phyloP scores from a whole-genome alignment of 2,329 filamentous ascomycete genomes.

The Trichoderma hamatum region DNA sequence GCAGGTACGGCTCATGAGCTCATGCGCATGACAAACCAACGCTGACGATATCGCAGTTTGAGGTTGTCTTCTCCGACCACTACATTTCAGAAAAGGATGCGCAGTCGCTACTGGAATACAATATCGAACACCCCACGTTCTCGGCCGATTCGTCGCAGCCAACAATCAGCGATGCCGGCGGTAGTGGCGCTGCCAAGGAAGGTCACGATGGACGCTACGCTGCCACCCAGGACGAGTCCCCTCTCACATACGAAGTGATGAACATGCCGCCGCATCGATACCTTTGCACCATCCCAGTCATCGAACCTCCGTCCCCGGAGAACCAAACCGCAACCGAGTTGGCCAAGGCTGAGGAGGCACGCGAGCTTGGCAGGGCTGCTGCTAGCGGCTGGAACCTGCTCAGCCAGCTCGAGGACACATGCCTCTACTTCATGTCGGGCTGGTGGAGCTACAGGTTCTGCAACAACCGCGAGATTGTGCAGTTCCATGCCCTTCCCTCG shows the following conservation, averaged over 20 bases:
- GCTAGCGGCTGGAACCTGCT: constrained; percentile 80
- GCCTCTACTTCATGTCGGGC: constrained; percentile 79
- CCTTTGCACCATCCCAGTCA: constrained; percentile 80
- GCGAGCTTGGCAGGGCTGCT: constrained; percentile 76
- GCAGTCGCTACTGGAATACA: constrained; percentile 57
- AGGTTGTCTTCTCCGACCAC: constrained; percentile 73
- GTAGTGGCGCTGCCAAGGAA: constrained; percentile 32
- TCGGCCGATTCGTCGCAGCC: constrained; percentile 46
- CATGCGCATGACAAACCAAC: background rate
- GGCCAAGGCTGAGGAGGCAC: constrained; percentile 73
- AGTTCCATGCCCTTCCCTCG: constrained; percentile 82
- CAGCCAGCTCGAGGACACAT: constrained; percentile 76
- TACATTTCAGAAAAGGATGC: constrained; percentile 74
- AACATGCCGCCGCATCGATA: constrained; percentile 70
- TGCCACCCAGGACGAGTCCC: background rate
- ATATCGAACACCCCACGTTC: constrained; percentile 42
- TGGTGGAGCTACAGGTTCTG: constrained; percentile 99
- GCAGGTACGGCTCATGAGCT: constrained; percentile 58
- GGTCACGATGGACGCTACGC: constrained; percentile 37
- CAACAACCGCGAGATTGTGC: constrained; percentile 82
- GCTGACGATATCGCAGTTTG: constrained; percentile 60
- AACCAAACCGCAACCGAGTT: constrained; percentile 69
- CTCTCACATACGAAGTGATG: constrained; percentile 71
- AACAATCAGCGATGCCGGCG: constrained; percentile 41
- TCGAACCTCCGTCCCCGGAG: constrained; percentile 59